Percentiles rank a stretch among this genome's conserved stretches.
These are phyloP conservation scores for Dryadomyces quercus-mongolicae DNA, from an alignment of 2,329 filamentous ascomycete genomes.

Conservation along the genomic window DNA sequence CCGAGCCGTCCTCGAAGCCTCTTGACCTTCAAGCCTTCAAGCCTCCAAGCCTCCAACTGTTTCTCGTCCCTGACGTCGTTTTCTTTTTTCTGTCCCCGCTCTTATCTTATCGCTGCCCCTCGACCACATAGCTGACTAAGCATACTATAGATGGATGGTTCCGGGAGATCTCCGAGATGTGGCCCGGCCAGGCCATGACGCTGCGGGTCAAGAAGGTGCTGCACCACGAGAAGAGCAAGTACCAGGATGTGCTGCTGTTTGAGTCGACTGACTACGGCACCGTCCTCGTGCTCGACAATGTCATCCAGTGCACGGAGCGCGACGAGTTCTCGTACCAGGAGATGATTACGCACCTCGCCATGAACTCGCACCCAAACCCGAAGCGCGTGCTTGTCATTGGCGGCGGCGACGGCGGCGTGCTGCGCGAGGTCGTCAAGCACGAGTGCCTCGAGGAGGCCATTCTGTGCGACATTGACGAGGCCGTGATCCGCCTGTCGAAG, in stretches of 20 bases:
- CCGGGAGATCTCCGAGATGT: slow-evolving; percentile 97
- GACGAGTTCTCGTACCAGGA: slow-evolving; percentile 99
- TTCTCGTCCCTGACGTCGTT: background rate
- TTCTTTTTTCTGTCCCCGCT: slow-evolving; percentile 9
- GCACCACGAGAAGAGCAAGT: slow-evolving; percentile 98
- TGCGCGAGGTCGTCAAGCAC: slow-evolving; percentile 98
- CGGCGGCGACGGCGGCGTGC: slow-evolving; percentile 91
- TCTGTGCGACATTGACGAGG: slow-evolving; percentile 98
- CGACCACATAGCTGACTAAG: slow-evolving; percentile 1
- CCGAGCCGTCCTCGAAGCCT: too few species aligned
- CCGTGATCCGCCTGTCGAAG: slow-evolving; percentile 96
- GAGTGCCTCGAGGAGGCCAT: slow-evolving; percentile 90
- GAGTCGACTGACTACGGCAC: slow-evolving; percentile 95
- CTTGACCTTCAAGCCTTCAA: too few species aligned
- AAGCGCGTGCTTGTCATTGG: slow-evolving; percentile 98
- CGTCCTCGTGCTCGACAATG: slow-evolving; percentile 94
- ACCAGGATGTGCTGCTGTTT: slow-evolving; percentile 98
- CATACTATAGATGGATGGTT: slow-evolving; percentile 89
- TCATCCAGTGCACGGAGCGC: slow-evolving; percentile 96
- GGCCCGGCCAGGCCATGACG: slow-evolving; percentile 98
- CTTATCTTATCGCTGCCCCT: slow-evolving; percentile 8
- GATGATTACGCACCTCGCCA: slow-evolving; percentile 98
- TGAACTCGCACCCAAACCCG: slow-evolving; percentile 96
- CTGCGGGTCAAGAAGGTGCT: slow-evolving; percentile 95
- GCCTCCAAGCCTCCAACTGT: too few species aligned